Base-by-base conservation (phyloP, 768 basidiomycete species). In the Rhodotorula sphaerocarpa region DNA sequence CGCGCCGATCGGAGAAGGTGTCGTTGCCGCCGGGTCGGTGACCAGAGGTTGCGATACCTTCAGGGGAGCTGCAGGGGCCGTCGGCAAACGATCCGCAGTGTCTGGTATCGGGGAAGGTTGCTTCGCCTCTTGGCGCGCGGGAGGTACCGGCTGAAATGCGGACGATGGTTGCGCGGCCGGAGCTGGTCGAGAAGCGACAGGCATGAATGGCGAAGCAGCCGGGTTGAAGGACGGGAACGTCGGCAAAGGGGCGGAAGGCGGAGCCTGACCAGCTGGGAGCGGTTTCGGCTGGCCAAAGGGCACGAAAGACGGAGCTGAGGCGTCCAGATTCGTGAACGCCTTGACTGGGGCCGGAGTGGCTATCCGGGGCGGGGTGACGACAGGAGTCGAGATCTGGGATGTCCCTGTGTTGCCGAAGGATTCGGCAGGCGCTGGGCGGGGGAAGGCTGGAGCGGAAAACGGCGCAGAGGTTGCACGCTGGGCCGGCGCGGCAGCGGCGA, bases 361-460 rank as follows among this genome's bases (percentile, higher is more conserved):
- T 7, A 50, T 16, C 21, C 36, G 36, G 16, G 47, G 27, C 3
- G 48, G 48, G 12, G 28, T 50, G 9, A 23, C 30, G 48, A 33
- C 12, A 20, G 67, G 34, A 25, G 53, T 30, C 30, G 66, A 63
- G 42, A 71, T 67, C 2, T 48, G 33, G 33, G 61, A 45, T 14
- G 59, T 27, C 25, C 48, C 36, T 9, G 11, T 39, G 27, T n/a
- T n/a, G n/a, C n/a, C n/a, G n/a, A n/a, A n/a, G n/a, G n/a, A n/a
- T n/a, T n/a, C n/a, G n/a, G 28, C 46, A 1, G 46, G 27, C n/a
- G 54, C 15, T 1, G 60, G 42, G 30, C 57, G 52, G 23, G 30
- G 41, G 25, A 16, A 52, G 50, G 44, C 52, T 52, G 27, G n/a
- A n/a, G n/a, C n/a, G n/a, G n/a, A n/a, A n/a, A 55, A 61, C 1